Evolutionary conservation across 2,329 filamentous ascomycete species (phyloP).

Genomic region (Neoascochyta sp.): DNA sequence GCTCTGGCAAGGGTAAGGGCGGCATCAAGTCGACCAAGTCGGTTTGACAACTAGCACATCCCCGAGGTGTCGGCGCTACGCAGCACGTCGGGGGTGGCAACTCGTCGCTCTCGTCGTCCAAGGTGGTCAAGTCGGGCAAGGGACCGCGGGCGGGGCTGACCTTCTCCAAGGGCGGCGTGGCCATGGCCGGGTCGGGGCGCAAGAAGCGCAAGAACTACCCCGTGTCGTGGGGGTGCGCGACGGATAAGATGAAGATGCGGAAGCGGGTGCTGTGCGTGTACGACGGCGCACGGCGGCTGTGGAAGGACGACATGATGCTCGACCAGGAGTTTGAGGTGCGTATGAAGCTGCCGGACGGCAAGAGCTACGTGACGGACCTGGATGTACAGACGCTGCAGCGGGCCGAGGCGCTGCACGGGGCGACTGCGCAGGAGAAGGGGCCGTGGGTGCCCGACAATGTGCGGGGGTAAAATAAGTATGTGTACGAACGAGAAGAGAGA

Average conservation of each 20-base stretch:
- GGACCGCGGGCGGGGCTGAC: conserved; percentile 60
- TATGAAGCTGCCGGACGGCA: conserved; percentile 62
- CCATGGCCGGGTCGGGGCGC: conserved; percentile 57
- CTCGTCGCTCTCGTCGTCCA: conserved; percentile 12
- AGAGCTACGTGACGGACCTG: conserved; percentile 86
- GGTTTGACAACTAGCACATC: conserved; percentile 49
- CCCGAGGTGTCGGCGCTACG: conserved; percentile 45
- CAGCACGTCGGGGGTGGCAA: conserved; percentile 36
- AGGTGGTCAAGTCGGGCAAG: conserved; percentile 40
- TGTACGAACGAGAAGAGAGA: no score
- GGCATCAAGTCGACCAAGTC: conserved; percentile 51
- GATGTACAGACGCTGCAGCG: conserved; percentile 86
- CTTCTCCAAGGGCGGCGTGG: conserved; percentile 70
- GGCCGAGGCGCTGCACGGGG: conserved; percentile 76
- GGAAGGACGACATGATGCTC: conserved; percentile 99
- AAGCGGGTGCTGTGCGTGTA: conserved; percentile 94
- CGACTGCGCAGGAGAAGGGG: conserved; percentile 83
- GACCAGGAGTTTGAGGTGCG: conserved; percentile 92
- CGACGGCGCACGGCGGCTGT: conserved; percentile 79
- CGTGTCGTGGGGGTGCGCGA: conserved; percentile 85
- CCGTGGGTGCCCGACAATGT: conserved; percentile 75
- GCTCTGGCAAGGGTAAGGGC: conserved; percentile 48
- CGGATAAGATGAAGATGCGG: conserved; percentile 96
- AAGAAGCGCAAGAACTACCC: conserved; percentile 95
- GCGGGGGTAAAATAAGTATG: no score